Conservation (phyloP, 2,329 filamentous ascomycete genomes). For the Cordyceps cicadae region DNA sequence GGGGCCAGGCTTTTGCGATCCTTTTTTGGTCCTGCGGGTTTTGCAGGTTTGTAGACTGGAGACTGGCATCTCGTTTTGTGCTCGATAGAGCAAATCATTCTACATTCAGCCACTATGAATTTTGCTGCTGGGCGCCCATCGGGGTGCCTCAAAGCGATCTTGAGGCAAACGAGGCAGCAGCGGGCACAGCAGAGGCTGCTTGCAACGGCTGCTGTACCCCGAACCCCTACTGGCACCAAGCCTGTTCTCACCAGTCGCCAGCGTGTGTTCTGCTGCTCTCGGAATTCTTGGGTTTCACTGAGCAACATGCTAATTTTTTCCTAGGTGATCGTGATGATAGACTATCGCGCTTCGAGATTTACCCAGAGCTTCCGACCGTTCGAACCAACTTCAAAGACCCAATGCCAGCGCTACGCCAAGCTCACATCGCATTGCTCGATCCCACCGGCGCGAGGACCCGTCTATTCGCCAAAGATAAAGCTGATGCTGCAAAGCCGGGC, state of each 20-base stretch:
- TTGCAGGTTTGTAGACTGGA: not conserved
- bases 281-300: not conserved
- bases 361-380: slow-evolving; percentile 48
- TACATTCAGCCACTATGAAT: slow-evolving; percentile 42
- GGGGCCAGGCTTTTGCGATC: slow-evolving; percentile 8
- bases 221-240: slow-evolving; percentile 17
- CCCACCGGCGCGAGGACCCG: slow-evolving; percentile 73
- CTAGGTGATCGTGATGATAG: slow-evolving; percentile 28
- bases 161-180: slow-evolving; percentile 51
- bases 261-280: slow-evolving; percentile 22
- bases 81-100: slow-evolving; percentile 8
- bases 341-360: slow-evolving; percentile 39
- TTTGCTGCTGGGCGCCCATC: slow-evolving; percentile 57
- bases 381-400: slow-evolving; percentile 55
- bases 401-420: slow-evolving; percentile 55
- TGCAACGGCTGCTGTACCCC: slow-evolving; percentile 28
- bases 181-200: slow-evolving; percentile 37
- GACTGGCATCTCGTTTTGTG: not conserved
- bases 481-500: slow-evolving; percentile 71
- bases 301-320: slow-evolving; percentile 12
- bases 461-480: slow-evolving; percentile 71
- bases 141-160: slow-evolving; percentile 58
- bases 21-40: not conserved
- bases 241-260: slow-evolving; percentile 25
- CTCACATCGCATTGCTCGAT: slow-evolving; percentile 70